Base-by-base conservation (phyloP, 2,329 filamentous ascomycete genomes). In the Metarhizium album region DNA sequence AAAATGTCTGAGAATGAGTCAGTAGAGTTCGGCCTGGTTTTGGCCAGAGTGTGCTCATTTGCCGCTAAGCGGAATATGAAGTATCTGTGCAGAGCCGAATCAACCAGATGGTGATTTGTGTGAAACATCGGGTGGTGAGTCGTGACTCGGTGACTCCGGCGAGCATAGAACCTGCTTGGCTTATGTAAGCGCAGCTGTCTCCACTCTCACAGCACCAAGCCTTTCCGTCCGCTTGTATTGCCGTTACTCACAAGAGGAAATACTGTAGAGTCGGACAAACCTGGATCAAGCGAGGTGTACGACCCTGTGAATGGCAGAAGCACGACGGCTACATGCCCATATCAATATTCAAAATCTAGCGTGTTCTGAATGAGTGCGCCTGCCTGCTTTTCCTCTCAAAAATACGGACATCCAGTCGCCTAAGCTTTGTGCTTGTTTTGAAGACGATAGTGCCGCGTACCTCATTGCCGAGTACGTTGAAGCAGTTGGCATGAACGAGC, bases 341-440 rank as follows among this genome's bases (percentile, higher is more conserved):
- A 27, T 53, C 48, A 1, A 38, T 33, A 16, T 53, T 56, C 24
- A 49, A 46, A 16, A 40, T 40, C 7, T 55, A 58, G 22, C 50
- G 52, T 14, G 20, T 57, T 5, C 24, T 57, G 11, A 57, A 57
- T 37, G 55, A 57, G 27, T 54, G 43, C 11, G 54, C 54, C 20
- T 31, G 20, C 20, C 11, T 57, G 18, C 35, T 29, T 4, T 54
- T 49, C 38, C n/a, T 57, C 11, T n/a, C 52, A 7, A 38, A 57
- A 48, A 56, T 5, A 56, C 55, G 7, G 22, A 54, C n/a, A 54
- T 57, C 27, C 54, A 51, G 8, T 3, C 55, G 16, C 55, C 54
- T 5, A 57, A 53, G 27, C 33, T 57, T 3, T 22, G 52, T 46
- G 51, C 51, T 23, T 53, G 51, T 35, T 58, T 57, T 31, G 53